Percentiles rank a stretch among this genome's conserved stretches.
Evolutionary conservation across 2,329 filamentous ascomycete species (phyloP).

Genomic region (Aspergillus piperis): DNA sequence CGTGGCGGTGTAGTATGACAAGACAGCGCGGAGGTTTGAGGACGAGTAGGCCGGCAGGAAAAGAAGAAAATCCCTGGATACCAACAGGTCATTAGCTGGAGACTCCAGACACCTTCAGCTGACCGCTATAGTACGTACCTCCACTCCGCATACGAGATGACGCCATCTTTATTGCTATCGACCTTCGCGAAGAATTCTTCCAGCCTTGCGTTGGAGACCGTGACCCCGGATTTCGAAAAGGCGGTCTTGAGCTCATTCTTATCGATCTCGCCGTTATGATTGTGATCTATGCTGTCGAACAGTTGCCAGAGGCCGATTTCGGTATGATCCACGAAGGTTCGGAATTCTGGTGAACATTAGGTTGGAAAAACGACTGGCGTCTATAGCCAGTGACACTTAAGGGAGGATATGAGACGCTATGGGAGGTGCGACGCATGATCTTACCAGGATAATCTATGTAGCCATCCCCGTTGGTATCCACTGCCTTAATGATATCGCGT

Average conservation of each 20-base stretch:
- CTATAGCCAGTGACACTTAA: constrained; percentile 18
- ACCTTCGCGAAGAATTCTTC: constrained; percentile 86
- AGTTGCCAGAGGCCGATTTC: constrained; percentile 79
- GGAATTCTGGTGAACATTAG: constrained; percentile 69
- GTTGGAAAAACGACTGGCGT: constrained; percentile 22
- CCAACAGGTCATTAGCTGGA: constrained; percentile 15
- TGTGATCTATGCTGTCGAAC: constrained; percentile 83
- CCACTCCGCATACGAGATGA: constrained; percentile 93
- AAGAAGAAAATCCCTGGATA: constrained; percentile 79
- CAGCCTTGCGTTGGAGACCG: constrained; percentile 74
- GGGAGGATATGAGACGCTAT: constrained; percentile 13
- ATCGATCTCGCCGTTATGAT: constrained; percentile 82
- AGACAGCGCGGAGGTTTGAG: constrained; percentile 71
- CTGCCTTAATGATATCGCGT: constrained; percentile 73
- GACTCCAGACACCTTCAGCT: background rate
- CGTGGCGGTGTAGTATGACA: constrained; percentile 89
- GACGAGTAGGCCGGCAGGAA: constrained; percentile 71
- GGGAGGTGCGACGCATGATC: constrained; percentile 28
- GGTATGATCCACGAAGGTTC: constrained; percentile 80
- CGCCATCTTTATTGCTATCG: constrained; percentile 83
- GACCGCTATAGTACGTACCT: constrained; percentile 63
- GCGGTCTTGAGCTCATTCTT: constrained; percentile 79
- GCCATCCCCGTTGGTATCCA: constrained; percentile 85
- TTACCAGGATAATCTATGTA: constrained; percentile 87
- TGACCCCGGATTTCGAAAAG: constrained; percentile 75